These are phyloP conservation scores for Lotmaria passim DNA, from an alignment of 208 protist genomes.

Conservation along the genomic window DNA sequence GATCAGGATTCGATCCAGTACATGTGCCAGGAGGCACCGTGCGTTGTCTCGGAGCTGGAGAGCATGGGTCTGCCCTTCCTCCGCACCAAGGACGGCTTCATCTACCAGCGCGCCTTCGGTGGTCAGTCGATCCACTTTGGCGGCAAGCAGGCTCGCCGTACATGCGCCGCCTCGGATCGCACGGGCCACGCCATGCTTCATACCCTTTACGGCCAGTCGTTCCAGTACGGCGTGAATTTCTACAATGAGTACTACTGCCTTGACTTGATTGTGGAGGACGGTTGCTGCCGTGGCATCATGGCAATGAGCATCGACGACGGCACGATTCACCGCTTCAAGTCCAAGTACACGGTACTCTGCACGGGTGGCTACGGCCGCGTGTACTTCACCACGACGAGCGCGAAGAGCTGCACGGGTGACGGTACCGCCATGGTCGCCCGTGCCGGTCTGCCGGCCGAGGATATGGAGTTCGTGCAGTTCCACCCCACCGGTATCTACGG, in stretches of 20 bases:
- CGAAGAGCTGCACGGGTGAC: conserved; percentile 99
- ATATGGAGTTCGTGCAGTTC: conserved; percentile 99
- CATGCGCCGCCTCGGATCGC: conserved; percentile 97
- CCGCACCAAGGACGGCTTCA: conserved; percentile 98
- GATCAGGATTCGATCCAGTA: conserved; percentile 99
- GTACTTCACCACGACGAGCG: conserved; percentile 97
- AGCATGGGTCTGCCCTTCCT: conserved; percentile 99
- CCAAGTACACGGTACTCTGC: conserved; percentile 97
- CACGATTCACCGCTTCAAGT: conserved; percentile 97
- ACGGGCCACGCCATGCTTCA: conserved; percentile 99
- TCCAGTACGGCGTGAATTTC: conserved; percentile 97
- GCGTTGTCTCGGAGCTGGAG: conserved; percentile 96
- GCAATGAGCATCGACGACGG: conserved; percentile 98
- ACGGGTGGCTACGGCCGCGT: conserved; percentile 98
- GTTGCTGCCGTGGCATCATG: conserved; percentile 96
- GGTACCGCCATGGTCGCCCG: conserved; percentile 98
- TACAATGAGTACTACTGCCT: conserved; percentile 99
- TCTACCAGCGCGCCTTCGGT: conserved; percentile 99
- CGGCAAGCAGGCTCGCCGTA: conserved; percentile 97
- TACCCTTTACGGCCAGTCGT: conserved; percentile 98
- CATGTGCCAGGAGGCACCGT: conserved; percentile 98
- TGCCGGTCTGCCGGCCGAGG: conserved; percentile 97
- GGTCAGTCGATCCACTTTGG: conserved; percentile 98
- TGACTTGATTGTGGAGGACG: conserved; percentile 98
- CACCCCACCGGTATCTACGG: conserved; percentile 99